Evolutionary conservation across 331 rosid species (phyloP), one percentile per base, ranked within the genome.

Genomic region (Malus hybrid): DNA sequence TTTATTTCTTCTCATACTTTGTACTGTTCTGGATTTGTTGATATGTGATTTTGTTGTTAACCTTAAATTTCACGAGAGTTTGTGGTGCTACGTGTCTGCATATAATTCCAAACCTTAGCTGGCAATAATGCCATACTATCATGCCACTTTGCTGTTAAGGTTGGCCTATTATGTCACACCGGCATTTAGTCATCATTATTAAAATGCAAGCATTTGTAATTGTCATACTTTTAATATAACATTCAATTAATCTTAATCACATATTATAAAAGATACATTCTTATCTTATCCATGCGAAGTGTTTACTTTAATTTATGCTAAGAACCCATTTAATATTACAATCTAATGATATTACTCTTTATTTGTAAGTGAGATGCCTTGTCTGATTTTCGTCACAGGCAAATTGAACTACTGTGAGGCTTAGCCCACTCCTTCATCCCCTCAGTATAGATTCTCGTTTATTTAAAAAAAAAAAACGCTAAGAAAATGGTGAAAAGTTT

Each of bases 371-470:
- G 0, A 42, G 5, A 42, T 0, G 1, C 10, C 13, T 42, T 42
- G 5, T 42, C 5, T 42, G 0, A 42, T 42, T 42, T 42, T 42
- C 0, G 1, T 0, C 46, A 42, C 5, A 42, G 0, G 0, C 46
- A 1, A 42, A 42, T 42, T 42, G 4, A 42, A 42, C 0, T 4
- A 42, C 13, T 42, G 0, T 42, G 1, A 42, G 5, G 13, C 4
- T 42, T 42, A 10, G 0, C 13, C 5, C 46, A 42, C 13, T 42
- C 5, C 0, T 42, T 42, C 13, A 42, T 4, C 5, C 13, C 0
- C 1, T 42, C 1, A 10, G 1, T 42, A 10, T 10, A 42, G 4
- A 42, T 42, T 42, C 13, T 10, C 1, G 0, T 42, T 42, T 42
- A 10, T 42, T 10, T 0, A 10, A 42, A 10, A 42, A 10, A 39